Conservation (phyloP, 2,329 filamentous ascomycete genomes). For the Dactylella cylindrospora region DNA sequence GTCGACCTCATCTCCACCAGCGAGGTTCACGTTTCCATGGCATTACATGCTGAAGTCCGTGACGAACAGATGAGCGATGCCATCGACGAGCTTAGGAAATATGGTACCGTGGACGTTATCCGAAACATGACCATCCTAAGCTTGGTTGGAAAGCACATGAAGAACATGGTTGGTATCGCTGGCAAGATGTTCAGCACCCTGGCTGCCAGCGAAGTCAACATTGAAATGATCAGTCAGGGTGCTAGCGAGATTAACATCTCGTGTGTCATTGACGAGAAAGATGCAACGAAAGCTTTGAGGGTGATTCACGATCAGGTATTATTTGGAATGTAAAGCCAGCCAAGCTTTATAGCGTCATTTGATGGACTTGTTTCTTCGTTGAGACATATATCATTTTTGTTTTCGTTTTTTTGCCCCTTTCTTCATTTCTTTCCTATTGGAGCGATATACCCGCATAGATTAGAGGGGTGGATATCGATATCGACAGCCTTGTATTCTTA, state of each 20-base stretch:
- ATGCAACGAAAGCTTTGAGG: conserved; percentile 91
- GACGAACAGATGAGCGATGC: conserved; percentile 66
- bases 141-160: conserved; percentile 91
- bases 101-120: conserved; percentile 87
- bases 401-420: background rate
- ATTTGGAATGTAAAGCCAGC: too few species aligned
- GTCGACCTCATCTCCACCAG: conserved; percentile 96
- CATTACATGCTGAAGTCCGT: conserved; percentile 77
- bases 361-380: background rate
- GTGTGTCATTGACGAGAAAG: conserved; percentile 88
- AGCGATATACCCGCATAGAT: too few species aligned
- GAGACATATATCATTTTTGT: conserved; percentile 2
- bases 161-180: conserved; percentile 93
- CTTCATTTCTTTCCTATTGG: background rate
- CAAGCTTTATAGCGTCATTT: too few species aligned
- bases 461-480: too few species aligned
- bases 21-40: conserved; percentile 97
- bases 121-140: conserved; percentile 93
- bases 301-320: conserved; percentile 66
- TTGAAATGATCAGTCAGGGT: conserved; percentile 99
- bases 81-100: conserved; percentile 71
- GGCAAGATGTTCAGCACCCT: conserved; percentile 93
- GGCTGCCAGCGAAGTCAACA: conserved; percentile 90
- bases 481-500: too few species aligned
- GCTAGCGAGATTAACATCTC: conserved; percentile 99